Evolutionary conservation across 2,329 filamentous ascomycete species (phyloP).

Genomic region (Zymoseptoria tritici): DNA sequence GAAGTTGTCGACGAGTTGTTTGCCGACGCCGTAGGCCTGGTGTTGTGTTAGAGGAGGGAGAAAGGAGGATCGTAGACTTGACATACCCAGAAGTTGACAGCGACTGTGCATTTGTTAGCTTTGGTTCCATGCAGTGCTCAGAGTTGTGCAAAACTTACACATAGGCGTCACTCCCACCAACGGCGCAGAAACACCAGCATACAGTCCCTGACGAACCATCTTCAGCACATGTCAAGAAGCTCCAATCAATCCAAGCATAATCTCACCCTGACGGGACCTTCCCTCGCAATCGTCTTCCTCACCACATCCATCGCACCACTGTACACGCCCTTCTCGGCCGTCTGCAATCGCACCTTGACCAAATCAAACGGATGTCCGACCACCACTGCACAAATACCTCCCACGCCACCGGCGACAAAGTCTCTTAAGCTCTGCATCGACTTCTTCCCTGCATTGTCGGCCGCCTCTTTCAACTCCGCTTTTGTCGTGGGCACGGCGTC

Average conservation of each 20-base stretch:
- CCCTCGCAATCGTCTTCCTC: constrained; percentile 74
- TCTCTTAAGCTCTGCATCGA: constrained; percentile 65
- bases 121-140: not conserved
- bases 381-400: constrained; percentile 86
- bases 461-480: constrained; percentile 47
- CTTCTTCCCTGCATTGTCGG: constrained; percentile 44
- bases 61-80: not conserved
- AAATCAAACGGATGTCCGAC: constrained; percentile 94
- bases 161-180: constrained; percentile 95
- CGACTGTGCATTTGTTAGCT: constrained; percentile 40
- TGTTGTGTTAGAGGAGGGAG: constrained; percentile 22
- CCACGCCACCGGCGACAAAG: constrained; percentile 81
- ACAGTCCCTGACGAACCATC: constrained; percentile 58
- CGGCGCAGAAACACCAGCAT: constrained; percentile 94
- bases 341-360: constrained; percentile 95
- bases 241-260: not conserved
- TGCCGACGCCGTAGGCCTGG: constrained; percentile 90
- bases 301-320: constrained; percentile 86
- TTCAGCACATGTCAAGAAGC: not conserved
- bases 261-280: constrained; percentile 59
- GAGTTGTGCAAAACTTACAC: constrained; percentile 61
- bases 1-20: constrained; percentile 68
- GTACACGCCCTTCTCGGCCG: constrained; percentile 89
- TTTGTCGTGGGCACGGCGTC: constrained; percentile 22
- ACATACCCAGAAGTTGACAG: constrained; percentile 58